Evolutionary conservation across 108 stramenopile species (phyloP), one percentile per base, ranked within the genome.

Genomic region (Nitzschia sp.): DNA sequence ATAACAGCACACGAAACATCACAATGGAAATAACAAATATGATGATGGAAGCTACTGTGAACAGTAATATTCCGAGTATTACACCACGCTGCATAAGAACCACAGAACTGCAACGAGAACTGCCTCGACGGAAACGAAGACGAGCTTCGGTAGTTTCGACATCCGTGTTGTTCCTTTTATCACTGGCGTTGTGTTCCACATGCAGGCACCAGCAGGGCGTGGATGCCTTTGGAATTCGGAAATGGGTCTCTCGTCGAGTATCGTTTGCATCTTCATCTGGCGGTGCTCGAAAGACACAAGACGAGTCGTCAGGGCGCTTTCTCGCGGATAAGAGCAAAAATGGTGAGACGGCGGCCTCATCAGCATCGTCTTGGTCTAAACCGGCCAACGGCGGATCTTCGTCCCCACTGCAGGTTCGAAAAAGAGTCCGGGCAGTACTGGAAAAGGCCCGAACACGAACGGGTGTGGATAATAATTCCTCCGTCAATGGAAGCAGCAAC

Each of bases 391-490:
- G 44, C 0, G 32, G 66, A 67, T 16, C 32, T 17, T 55, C 36
- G 11, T 65, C 69, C 27, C 69, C 63, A 57, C 79, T 91, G 27
- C 80, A 84, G 56, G 88, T 92, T 1, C 80, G 91, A 11, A 73
- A 69, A 41, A 58, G 91, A 50, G 91, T 92, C 0, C 76, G 74
- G 44, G 71, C 76, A 0, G 91, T 89, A 19, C 70, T 92, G 48
- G 78, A 85, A 65, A 84, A 82, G 65, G 91, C 91, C 11, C 71
- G 82, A 64, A 77, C 80, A 41, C 76, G 91, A 22, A 92, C 91
- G 27, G 91, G 91, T 36, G 78, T 92, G n/a, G 68, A 68, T 13
- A 89, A 89, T 62, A 45, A 27, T 58, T 86, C 85, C 0, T 44
- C 63, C 13, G 27, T 35, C 2, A n/a, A n/a, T n/a, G n/a, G n/a